phyloP scores from a whole-genome alignment of 805 yeast genomes.

The Metschnikowia peoriensis region DNA sequence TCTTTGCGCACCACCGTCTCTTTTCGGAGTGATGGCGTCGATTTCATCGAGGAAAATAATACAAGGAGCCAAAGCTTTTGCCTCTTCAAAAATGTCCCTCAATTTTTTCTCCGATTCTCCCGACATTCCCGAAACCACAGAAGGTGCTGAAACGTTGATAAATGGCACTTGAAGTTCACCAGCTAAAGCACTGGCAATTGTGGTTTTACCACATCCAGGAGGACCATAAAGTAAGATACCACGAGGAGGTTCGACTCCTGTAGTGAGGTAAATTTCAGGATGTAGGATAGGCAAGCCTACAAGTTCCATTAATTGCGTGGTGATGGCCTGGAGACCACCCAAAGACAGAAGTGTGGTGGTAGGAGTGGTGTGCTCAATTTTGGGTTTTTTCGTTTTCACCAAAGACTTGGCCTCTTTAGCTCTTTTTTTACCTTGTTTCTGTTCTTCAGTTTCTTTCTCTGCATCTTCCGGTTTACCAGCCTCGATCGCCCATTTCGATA shows the following conservation, averaged over 20 bases:
- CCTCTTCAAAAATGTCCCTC: constrained; percentile 91
- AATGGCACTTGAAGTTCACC: constrained; percentile 94
- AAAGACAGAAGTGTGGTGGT: constrained; percentile 63
- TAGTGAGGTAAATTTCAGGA: constrained; percentile 82
- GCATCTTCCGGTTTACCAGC: constrained; percentile 3
- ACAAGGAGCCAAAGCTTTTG: constrained; percentile 86
- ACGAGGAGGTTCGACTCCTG: constrained; percentile 94
- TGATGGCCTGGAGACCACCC: constrained; percentile 88
- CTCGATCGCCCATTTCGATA: constrained; percentile 58
- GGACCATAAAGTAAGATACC: constrained; percentile 96
- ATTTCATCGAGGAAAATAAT: constrained; percentile 92
- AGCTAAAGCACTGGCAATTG: constrained; percentile 93
- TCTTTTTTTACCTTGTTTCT: constrained; percentile 48
- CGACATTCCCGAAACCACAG: constrained; percentile 98
- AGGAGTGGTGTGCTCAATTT: constrained; percentile 69
- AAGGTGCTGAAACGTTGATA: constrained; percentile 87
- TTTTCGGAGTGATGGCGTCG: constrained; percentile 96
- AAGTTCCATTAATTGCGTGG: constrained; percentile 82
- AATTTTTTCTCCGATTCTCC: constrained; percentile 96
- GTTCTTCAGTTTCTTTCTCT: constrained; percentile 17
- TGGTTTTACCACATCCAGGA: constrained; percentile 98
- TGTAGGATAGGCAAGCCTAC: constrained; percentile 90
- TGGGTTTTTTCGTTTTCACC: constrained; percentile 32
- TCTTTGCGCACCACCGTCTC: constrained; percentile 93
- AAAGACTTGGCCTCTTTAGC: constrained; percentile 42